phyloP scores from a whole-genome alignment of 176 grass and related monocot species.

The Puya raimondii region DNA sequence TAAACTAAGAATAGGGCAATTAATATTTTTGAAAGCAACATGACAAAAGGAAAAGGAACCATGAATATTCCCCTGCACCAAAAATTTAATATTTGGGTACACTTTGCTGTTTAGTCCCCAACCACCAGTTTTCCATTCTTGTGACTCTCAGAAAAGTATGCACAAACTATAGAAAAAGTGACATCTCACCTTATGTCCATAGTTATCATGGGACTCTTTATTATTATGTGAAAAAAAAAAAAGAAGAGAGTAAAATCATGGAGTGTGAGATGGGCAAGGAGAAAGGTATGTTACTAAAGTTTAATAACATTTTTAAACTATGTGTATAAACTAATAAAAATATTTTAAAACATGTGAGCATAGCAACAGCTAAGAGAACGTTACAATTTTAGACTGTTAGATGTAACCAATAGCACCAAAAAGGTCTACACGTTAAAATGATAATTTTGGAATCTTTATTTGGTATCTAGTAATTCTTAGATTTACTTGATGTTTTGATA shows the following conservation, averaged over 20 bases:
- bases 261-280: too few species aligned
- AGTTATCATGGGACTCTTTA: background rate
- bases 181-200: background rate
- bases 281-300: too few species aligned
- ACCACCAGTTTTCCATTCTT: background rate
- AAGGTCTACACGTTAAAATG: too few species aligned
- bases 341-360: too few species aligned
- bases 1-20: background rate
- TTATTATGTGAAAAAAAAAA: background rate
- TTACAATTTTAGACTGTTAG: too few species aligned
- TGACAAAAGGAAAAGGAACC: background rate
- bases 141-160: background rate
- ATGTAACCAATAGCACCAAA: too few species aligned
- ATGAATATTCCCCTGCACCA: background rate
- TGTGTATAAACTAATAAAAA: too few species aligned
- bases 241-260: background rate
- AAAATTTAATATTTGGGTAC: background rate
- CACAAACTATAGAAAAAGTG: background rate
- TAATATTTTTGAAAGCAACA: background rate
- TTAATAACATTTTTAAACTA: too few species aligned
- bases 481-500: too few species aligned
- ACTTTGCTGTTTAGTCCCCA: background rate
- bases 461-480: too few species aligned
- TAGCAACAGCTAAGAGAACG: too few species aligned
- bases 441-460: too few species aligned